Evolutionary conservation across 2,329 filamentous ascomycete species (phyloP).

Genomic region (Emergomyces africanus): DNA sequence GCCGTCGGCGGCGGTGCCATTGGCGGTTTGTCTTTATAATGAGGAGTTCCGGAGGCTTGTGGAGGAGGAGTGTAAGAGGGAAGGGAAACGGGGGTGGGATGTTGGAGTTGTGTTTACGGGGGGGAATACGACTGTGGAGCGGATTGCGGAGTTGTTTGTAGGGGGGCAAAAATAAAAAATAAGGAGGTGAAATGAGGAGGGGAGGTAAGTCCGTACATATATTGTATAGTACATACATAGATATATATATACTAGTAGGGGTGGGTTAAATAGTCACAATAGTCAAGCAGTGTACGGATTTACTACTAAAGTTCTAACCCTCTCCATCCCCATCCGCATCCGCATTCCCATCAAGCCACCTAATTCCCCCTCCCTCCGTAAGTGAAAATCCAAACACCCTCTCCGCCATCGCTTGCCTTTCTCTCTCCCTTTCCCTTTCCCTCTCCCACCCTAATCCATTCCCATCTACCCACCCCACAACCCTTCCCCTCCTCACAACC

Average conservation of each 20-base stretch:
- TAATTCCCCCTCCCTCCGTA: constrained; percentile 2
- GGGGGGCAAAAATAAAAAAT: not conserved
- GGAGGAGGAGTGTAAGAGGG: constrained; percentile 48
- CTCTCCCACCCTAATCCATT: constrained; percentile 19
- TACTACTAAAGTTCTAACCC: not conserved
- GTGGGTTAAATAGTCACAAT: no score
- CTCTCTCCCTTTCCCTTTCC: constrained; percentile 20
- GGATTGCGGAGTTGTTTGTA: constrained; percentile 43
- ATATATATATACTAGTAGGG: not conserved
- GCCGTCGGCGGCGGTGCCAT: constrained; percentile 69
- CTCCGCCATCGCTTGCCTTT: constrained; percentile 11
- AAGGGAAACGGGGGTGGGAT: constrained; percentile 67
- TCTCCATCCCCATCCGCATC: not conserved
- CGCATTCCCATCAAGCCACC: not conserved
- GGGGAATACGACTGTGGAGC: constrained; percentile 53
- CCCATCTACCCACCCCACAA: constrained; percentile 25
- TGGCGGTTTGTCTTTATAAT: constrained; percentile 73
- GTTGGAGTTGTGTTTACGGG: constrained; percentile 49
- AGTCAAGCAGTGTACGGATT: no score
- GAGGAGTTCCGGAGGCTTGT: constrained; percentile 67
- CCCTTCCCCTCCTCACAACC: constrained; percentile 22
- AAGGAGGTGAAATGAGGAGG: not conserved
- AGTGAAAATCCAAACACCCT: constrained; percentile 8
- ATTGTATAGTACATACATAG: not conserved
- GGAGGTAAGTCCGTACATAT: not conserved